Percentiles rank a stretch among this genome's conserved stretches.
Conservation (phyloP, 495 filamentous ascomycete species). For the Hypoxylon crocopeplum region DNA sequence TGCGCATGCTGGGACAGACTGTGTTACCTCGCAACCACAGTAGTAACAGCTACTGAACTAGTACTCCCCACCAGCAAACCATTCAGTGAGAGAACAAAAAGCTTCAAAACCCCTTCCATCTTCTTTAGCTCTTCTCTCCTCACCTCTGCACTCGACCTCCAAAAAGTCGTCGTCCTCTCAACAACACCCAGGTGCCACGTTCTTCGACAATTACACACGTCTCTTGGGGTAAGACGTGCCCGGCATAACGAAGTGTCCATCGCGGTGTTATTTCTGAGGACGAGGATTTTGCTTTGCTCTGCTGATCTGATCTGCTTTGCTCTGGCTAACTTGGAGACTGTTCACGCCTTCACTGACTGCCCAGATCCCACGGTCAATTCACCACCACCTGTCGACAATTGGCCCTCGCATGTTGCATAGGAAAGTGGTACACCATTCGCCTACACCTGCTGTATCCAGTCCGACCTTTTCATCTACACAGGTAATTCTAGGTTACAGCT, state of each 20-base stretch:
- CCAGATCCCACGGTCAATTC: conserved; percentile 17
- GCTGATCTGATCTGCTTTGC: conserved; percentile 10
- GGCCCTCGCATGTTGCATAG: conserved; percentile 5
- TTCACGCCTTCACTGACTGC: conserved; percentile 4
- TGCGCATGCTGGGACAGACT: conserved; percentile 21
- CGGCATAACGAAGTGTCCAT: conserved; percentile 24
- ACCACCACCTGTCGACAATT: conserved; percentile 4
- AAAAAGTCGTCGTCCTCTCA: conserved; percentile 18
- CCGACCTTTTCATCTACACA: neutral
- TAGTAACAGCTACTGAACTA: conserved; percentile 23
- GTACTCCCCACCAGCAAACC: conserved; percentile 22
- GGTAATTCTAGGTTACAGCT: conserved; percentile 18
- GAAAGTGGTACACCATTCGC: conserved; percentile 6
- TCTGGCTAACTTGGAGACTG: conserved; percentile 7
- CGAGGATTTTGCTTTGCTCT: neutral
- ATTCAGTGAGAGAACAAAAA: conserved; percentile 36
- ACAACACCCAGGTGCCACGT: conserved; percentile 26
- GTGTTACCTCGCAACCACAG: conserved; percentile 34
- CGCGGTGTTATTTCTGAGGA: neutral
- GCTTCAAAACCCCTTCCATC: conserved; percentile 33
- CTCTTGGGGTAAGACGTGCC: conserved; percentile 28
- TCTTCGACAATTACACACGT: conserved; percentile 19
- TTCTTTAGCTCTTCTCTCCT: conserved; percentile 10
- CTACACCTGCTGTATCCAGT: neutral
- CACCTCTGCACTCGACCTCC: conserved; percentile 19